Conservation (phyloP, 1,284 basidiomycete genomes). For the Moesziomyces antarcticus region DNA sequence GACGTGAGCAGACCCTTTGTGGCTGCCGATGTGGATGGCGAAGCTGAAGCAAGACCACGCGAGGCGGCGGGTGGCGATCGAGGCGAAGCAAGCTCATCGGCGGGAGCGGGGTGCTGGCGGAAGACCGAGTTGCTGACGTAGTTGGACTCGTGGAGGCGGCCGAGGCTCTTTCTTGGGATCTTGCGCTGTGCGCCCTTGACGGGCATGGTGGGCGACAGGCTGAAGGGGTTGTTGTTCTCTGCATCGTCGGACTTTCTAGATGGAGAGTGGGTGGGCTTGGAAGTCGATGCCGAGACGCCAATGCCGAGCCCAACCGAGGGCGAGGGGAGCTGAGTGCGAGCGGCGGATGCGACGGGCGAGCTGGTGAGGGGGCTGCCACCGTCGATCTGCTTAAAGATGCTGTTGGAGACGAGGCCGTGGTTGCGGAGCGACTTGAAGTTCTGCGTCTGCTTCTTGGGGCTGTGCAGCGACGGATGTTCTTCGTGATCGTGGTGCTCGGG, state of each 20-base stretch:
- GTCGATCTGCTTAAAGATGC: constrained; percentile 55
- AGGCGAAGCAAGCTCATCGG: constrained; percentile 42
- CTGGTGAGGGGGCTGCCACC: constrained; percentile 21
- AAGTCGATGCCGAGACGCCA: constrained; percentile 28
- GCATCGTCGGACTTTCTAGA: constrained; percentile 10
- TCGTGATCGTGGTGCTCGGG: constrained; percentile 28
- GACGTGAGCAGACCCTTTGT: constrained; percentile 80
- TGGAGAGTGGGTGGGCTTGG: constrained; percentile 2
- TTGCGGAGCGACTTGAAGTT: constrained; percentile 52
- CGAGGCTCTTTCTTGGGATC: constrained; percentile 52
- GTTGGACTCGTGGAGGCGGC: constrained; percentile 45
- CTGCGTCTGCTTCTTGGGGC: constrained; percentile 43
- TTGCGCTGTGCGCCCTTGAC: constrained; percentile 17
- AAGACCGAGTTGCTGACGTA: constrained; percentile 71
- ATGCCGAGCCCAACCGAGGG: constrained; percentile 58
- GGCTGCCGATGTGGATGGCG: constrained; percentile 3
- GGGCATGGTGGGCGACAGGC: constrained; percentile 22
- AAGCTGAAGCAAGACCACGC: constrained; percentile 4
- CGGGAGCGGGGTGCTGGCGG: constrained; percentile 70
- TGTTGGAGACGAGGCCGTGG: constrained; percentile 61
- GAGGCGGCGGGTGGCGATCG: constrained; percentile 8
- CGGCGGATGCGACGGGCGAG: constrained; percentile 21
- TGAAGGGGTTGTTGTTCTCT: constrained; percentile 41
- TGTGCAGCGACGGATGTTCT: constrained; percentile 42
- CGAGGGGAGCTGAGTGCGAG: constrained; percentile 12